These are phyloP conservation scores for Tetrastigma voinierianum DNA, from an alignment of 164 flowering plant species.

Conservation along the genomic window DNA sequence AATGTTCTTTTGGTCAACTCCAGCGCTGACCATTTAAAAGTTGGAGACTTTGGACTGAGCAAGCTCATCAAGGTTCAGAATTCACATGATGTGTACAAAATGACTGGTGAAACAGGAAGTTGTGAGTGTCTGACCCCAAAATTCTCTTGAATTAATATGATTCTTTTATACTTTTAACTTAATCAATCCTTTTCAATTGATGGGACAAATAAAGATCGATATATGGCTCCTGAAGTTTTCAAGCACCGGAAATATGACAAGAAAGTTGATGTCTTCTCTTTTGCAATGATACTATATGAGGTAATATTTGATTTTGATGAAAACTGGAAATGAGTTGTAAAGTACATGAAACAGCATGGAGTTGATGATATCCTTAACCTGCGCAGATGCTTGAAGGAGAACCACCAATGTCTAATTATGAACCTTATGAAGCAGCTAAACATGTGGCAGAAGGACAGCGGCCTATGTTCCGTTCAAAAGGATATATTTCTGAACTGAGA, in stretches of 20 bases:
- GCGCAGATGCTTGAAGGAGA: slow-evolving; percentile 96
- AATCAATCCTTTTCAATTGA: not conserved
- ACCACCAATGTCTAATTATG: slow-evolving; percentile 76
- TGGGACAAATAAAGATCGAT: slow-evolving; percentile 61
- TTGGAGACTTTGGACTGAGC: slow-evolving; percentile 98
- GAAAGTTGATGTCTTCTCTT: slow-evolving; percentile 98
- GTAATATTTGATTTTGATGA: slow-evolving; percentile 34
- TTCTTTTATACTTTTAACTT: slow-evolving; percentile 7
- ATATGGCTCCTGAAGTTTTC: slow-evolving; percentile 99
- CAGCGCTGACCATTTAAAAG: slow-evolving; percentile 94
- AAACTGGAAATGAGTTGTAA: not conserved
- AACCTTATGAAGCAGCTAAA: slow-evolving; percentile 98
- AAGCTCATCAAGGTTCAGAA: slow-evolving; percentile 94
- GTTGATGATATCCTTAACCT: slow-evolving; percentile 8
- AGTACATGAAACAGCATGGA: slow-evolving; percentile 3
- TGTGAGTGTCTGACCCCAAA: slow-evolving; percentile 53
- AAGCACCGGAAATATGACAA: slow-evolving; percentile 96
- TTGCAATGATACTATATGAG: slow-evolving; percentile 98
- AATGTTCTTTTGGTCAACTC: slow-evolving; percentile 97
- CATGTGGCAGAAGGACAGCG: slow-evolving; percentile 87
- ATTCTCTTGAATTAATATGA: not conserved
- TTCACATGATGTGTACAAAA: slow-evolving; percentile 93
- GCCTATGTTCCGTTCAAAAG: slow-evolving; percentile 73
- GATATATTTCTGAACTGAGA: slow-evolving; percentile 58
- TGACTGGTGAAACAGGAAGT: slow-evolving; percentile 99